These are phyloP conservation scores for Starmerella ratchasimensis DNA, from an alignment of 805 yeast genomes.

Conservation along the genomic window DNA sequence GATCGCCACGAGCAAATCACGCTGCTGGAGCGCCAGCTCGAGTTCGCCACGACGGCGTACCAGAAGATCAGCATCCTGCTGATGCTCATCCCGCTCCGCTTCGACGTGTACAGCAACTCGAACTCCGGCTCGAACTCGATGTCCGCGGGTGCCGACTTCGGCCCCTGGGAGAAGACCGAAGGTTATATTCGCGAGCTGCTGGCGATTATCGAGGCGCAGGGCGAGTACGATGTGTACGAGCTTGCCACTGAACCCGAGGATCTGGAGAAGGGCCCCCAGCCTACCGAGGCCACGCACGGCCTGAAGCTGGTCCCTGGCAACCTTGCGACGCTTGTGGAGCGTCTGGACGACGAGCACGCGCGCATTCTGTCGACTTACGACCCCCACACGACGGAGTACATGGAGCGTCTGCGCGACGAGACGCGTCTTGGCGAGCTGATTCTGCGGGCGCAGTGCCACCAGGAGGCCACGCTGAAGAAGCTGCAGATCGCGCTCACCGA, in stretches of 20 bases:
- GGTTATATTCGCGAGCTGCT: slow-evolving; percentile 50
- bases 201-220: slow-evolving; percentile 51
- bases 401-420: slow-evolving; percentile 83
- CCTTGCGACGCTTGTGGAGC: slow-evolving; percentile 71
- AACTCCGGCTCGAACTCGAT: slow-evolving; percentile 33
- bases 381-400: slow-evolving; percentile 89
- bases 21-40: slow-evolving; percentile 47
- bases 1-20: slow-evolving; percentile 68
- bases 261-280: slow-evolving; percentile 45
- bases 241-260: slow-evolving; percentile 70
- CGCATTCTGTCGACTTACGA: slow-evolving; percentile 78
- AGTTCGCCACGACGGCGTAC: slow-evolving; percentile 43
- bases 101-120: slow-evolving; percentile 55
- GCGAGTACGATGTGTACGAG: slow-evolving; percentile 59
- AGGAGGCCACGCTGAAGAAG: slow-evolving; percentile 39
- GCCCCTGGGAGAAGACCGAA: slow-evolving; percentile 53
- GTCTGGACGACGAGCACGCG: slow-evolving; percentile 88
- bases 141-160: slow-evolving; percentile 15
- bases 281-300: slow-evolving; percentile 45
- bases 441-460: slow-evolving; percentile 73
- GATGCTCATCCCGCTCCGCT: slow-evolving; percentile 74
- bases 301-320: slow-evolving; percentile 69
- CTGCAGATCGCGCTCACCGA: slow-evolving; percentile 23
- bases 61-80: slow-evolving; percentile 67
- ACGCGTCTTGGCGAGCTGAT: slow-evolving; percentile 57